Conservation (phyloP, 2,329 filamentous ascomycete species). For the Epichloe baconii region DNA sequence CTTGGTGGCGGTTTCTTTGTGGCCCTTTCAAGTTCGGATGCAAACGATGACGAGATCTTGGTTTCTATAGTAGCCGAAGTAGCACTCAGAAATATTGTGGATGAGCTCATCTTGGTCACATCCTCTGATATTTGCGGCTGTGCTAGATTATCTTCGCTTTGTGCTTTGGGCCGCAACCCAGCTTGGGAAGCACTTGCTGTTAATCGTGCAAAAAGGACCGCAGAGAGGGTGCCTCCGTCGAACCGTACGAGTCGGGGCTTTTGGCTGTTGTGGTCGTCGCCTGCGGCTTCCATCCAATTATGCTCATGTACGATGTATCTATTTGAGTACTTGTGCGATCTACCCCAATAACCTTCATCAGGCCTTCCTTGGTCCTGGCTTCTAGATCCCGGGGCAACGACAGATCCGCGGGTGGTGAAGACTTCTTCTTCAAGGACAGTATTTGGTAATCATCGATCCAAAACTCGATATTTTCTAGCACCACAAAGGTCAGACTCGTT, state of each 20-base stretch:
- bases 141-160: constrained; percentile 47
- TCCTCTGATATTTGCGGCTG: constrained; percentile 57
- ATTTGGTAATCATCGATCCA: constrained; percentile 82
- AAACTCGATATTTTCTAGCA: constrained; percentile 74
- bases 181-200: constrained; percentile 42
- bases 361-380: constrained; percentile 67
- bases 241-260: constrained; percentile 34
- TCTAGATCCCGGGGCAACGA: constrained; percentile 67
- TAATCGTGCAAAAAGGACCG: constrained; percentile 72
- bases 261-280: constrained; percentile 26
- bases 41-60: constrained; percentile 57
- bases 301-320: constrained; percentile 78
- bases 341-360: constrained; percentile 78
- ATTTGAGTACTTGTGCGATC: constrained; percentile 83
- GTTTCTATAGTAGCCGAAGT: constrained; percentile 76
- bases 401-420: constrained; percentile 62
- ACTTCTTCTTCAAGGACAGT: constrained; percentile 68
- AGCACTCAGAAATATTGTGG: constrained; percentile 78
- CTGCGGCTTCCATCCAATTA: constrained; percentile 68
- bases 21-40: constrained; percentile 79
- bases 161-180: constrained; percentile 38
- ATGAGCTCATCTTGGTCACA: constrained; percentile 54
- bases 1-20: constrained; percentile 96
- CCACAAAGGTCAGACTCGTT: constrained; percentile 91
- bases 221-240: constrained; percentile 44